A percentile compares a stretch with the other conserved stretches of the same genome.
phyloP scores from a whole-genome alignment of 2,329 filamentous ascomycete genomes.

The Teratosphaeria gauchensis region DNA sequence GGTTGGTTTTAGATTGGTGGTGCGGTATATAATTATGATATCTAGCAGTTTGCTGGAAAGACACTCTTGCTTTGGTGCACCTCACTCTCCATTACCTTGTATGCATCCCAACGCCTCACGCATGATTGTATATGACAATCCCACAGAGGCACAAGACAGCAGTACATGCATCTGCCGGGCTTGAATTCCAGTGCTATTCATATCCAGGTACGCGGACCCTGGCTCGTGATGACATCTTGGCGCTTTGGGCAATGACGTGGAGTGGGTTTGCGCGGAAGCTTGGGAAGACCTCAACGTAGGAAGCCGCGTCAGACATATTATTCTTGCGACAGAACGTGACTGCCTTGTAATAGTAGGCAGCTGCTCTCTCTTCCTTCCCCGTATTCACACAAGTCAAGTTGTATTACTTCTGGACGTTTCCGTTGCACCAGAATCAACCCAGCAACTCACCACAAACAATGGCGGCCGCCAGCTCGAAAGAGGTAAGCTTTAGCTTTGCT shows the following conservation, averaged over 20 bases:
- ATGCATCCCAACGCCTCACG: too few species aligned
- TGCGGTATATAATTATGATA: neutral
- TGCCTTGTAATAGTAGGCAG: neutral
- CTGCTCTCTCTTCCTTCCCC: neutral
- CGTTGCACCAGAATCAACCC: neutral
- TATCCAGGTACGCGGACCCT: too few species aligned
- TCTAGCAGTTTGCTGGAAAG: neutral
- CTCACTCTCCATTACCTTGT: too few species aligned
- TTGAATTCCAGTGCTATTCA: too few species aligned
- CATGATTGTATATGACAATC: too few species aligned
- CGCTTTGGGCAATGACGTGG: neutral
- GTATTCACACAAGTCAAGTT: neutral
- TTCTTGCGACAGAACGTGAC: neutral
- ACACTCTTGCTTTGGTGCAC: too few species aligned
- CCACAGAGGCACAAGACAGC: too few species aligned
- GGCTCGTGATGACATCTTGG: neutral
- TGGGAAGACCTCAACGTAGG: neutral
- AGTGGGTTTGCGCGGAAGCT: neutral
- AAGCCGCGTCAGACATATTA: neutral
- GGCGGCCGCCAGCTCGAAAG: slow-evolving; percentile 2
- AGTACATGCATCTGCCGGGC: too few species aligned
- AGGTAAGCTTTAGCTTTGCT: neutral
- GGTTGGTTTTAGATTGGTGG: neutral
- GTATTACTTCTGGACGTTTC: neutral
- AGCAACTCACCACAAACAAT: neutral